These are phyloP conservation scores for Fusarium sp. DNA, from an alignment of 2,329 filamentous ascomycete genomes.

Conservation along the genomic window DNA sequence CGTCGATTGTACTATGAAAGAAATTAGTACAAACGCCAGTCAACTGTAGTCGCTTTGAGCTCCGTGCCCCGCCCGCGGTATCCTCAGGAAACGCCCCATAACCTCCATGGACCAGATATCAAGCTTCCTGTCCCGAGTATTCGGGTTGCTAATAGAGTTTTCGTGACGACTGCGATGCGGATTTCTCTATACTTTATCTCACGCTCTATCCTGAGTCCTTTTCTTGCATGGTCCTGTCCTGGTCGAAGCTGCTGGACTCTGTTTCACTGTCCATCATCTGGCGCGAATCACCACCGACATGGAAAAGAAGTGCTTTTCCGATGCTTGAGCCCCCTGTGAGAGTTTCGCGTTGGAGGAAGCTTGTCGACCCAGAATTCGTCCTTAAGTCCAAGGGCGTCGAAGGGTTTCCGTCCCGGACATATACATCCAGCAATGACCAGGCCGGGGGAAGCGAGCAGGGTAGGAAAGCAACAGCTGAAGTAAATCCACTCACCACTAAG, in stretches of 20 bases:
- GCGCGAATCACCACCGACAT: not conserved
- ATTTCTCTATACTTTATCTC: not conserved
- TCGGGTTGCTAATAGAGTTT: not conserved
- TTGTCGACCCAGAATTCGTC: not conserved
- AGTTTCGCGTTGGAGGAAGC: not conserved
- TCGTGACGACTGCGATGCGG: not conserved
- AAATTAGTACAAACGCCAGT: slow-evolving; percentile 34
- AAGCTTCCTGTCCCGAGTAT: not conserved
- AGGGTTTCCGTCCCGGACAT: not conserved
- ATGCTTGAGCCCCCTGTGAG: too few species aligned
- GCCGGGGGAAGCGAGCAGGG: not conserved
- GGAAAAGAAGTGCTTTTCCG: not conserved
- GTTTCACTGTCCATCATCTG: not conserved
- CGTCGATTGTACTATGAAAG: slow-evolving; percentile 36
- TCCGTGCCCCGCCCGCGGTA: slow-evolving; percentile 29
- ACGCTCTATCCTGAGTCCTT: not conserved
- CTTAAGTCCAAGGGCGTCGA: not conserved
- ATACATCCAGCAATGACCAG: not conserved
- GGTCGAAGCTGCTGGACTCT: not conserved
- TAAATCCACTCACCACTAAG: slow-evolving; percentile 52
- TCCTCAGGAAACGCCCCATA: slow-evolving; percentile 7
- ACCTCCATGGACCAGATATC: not conserved
- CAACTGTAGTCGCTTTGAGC: slow-evolving; percentile 26
- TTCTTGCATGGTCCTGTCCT: not conserved
- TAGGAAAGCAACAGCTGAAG: slow-evolving; percentile 2